A percentile compares a stretch with the other conserved stretches of the same genome.
Conservation (phyloP, 257 asterid genomes). For the Solanum gracilifrons region DNA sequence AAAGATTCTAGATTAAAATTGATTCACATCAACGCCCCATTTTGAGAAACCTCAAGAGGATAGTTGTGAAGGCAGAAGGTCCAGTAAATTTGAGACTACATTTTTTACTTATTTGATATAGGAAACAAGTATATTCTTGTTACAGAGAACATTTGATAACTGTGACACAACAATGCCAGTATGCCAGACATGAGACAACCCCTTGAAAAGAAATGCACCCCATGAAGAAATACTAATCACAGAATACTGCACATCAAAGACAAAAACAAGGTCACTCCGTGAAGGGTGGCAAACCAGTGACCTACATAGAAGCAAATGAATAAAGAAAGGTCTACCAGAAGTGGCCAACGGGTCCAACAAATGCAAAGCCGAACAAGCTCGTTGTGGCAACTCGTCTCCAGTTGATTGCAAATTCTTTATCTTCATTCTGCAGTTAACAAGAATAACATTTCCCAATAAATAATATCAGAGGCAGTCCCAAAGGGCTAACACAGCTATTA, state of each 20-base stretch:
- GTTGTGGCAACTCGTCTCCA: constrained; percentile 88
- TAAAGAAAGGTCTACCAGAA: constrained; percentile 52
- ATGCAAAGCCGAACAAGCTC: constrained; percentile 74
- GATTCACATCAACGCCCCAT: background rate
- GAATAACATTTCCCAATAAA: background rate
- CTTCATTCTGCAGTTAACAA: constrained; percentile 30
- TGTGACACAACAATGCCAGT: background rate
- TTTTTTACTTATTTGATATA: background rate
- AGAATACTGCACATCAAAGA: background rate
- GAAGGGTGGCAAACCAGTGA: background rate
- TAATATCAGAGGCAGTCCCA: background rate
- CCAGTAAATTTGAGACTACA: background rate
- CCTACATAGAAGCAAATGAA: background rate
- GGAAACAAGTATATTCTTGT: background rate
- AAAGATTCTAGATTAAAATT: background rate
- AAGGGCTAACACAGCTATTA: background rate
- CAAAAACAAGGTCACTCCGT: background rate
- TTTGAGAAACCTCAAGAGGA: background rate
- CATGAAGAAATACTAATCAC: background rate
- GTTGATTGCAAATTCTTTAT: constrained; percentile 48
- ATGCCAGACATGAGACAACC: background rate
- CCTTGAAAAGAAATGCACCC: background rate
- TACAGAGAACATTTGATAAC: background rate
- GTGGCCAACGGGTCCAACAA: constrained; percentile 92
- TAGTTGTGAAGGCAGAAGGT: background rate